Percentiles rank a stretch among this genome's conserved stretches.
These are phyloP conservation scores for Camelina neglecta DNA, from an alignment of 345 rosid genomes.

Conservation along the genomic window DNA sequence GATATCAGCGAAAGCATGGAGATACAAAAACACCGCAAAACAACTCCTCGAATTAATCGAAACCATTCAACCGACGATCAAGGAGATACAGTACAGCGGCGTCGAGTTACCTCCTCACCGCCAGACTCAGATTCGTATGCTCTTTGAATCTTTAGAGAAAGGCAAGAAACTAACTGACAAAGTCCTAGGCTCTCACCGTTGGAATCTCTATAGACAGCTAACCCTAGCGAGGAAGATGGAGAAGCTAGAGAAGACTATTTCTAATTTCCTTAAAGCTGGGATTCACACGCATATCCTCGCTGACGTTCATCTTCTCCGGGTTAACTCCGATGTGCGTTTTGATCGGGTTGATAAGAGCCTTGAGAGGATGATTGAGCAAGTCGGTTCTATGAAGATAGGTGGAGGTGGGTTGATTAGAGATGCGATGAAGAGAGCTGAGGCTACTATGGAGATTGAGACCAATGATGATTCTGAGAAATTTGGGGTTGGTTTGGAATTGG, in stretches of 20 bases:
- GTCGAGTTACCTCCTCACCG: slow-evolving; percentile 72
- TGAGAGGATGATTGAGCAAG: slow-evolving; percentile 52
- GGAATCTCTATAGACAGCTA: slow-evolving; percentile 67
- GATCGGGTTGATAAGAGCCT: slow-evolving; percentile 55
- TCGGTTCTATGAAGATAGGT: slow-evolving; percentile 70
- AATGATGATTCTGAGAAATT: slow-evolving; percentile 40
- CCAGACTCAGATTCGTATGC: slow-evolving; percentile 67
- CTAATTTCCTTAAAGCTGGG: slow-evolving; percentile 47
- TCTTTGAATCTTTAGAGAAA: slow-evolving; percentile 46
- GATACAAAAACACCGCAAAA: slow-evolving; percentile 58
- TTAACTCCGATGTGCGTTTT: slow-evolving; percentile 51
- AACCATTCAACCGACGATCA: slow-evolving; percentile 53
- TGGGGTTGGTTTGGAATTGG: slow-evolving; percentile 62
- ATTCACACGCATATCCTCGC: slow-evolving; percentile 63
- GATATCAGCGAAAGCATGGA: slow-evolving; percentile 50
- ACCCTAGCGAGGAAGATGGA: slow-evolving; percentile 67
- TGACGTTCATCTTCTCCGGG: slow-evolving; percentile 65
- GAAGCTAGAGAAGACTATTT: slow-evolving; percentile 59
- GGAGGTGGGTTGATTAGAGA: slow-evolving; percentile 65
- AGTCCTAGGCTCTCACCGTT: slow-evolving; percentile 51
- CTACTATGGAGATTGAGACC: slow-evolving; percentile 45
- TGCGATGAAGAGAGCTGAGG: slow-evolving; percentile 61
- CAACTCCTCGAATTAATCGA: slow-evolving; percentile 46
- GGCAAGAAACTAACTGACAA: slow-evolving; percentile 63
- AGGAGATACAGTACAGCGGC: slow-evolving; percentile 76